Evolutionary conservation across 2,329 filamentous ascomycete genomes (phyloP).

Genomic region (Ceratocystiopsis sp.): DNA sequence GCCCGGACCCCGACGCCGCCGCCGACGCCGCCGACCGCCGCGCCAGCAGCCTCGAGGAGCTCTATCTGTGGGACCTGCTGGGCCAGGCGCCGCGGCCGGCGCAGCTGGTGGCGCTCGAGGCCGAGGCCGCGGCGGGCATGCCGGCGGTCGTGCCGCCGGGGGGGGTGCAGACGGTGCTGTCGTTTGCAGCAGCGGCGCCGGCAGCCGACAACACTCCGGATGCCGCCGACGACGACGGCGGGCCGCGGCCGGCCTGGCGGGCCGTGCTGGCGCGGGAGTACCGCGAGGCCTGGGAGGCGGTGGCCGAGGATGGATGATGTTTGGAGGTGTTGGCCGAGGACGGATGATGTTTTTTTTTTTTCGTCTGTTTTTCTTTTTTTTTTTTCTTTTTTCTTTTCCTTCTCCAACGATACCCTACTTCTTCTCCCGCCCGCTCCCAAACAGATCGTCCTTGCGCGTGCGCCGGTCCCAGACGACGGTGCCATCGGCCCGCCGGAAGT

Average conservation of each 20-base stretch:
- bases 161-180: no score
- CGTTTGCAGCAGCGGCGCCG: neutral
- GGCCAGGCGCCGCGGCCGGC: slow-evolving; percentile 19
- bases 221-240: slow-evolving; percentile 13
- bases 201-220: no score
- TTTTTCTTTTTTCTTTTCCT: neutral
- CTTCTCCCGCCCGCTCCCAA: slow-evolving; percentile 27
- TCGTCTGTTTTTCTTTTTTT: neutral
- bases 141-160: no score
- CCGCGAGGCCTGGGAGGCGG: slow-evolving; percentile 18
- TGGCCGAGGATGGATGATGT: slow-evolving; percentile 22
- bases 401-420: neutral
- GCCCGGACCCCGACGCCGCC: slow-evolving; percentile 23
- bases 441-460: slow-evolving; percentile 34
- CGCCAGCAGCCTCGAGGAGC: slow-evolving; percentile 24
- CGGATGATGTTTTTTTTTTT: neutral
- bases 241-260: neutral
- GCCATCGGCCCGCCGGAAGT: slow-evolving; percentile 38
- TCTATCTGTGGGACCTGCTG: slow-evolving; percentile 27
- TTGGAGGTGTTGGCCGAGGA: neutral
- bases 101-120: no score
- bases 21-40: slow-evolving; percentile 26
- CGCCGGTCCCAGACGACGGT: slow-evolving; percentile 39
- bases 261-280: slow-evolving; percentile 15
- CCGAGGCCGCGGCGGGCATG: no score